These are phyloP conservation scores for Penicillium concentricum DNA, from an alignment of 2,329 filamentous ascomycete species.

Conservation along the genomic window DNA sequence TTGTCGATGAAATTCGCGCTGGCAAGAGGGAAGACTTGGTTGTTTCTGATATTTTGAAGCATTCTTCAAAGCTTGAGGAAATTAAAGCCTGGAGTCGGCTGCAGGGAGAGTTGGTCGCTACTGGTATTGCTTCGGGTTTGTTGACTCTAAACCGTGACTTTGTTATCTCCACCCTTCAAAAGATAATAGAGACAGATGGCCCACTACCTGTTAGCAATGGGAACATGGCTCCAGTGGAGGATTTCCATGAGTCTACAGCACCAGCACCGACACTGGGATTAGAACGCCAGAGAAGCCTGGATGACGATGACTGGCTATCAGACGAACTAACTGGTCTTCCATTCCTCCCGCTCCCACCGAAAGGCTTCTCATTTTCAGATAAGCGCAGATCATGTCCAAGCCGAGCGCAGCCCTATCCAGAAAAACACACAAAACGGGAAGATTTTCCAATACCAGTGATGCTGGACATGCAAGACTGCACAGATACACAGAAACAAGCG, in stretches of 20 bases:
- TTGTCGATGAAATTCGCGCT: slow-evolving; percentile 10
- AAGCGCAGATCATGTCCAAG: not conserved
- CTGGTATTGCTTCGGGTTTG: slow-evolving; percentile 10
- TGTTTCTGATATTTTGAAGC: slow-evolving; percentile 5
- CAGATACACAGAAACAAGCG: slow-evolving; percentile 6
- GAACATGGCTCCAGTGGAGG: not conserved
- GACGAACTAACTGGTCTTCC: not conserved
- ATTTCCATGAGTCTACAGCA: not conserved
- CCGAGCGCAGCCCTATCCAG: not conserved
- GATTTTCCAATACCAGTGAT: slow-evolving; percentile 15
- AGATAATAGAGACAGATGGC: slow-evolving; percentile 4
- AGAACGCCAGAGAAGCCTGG: not conserved
- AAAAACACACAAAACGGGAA: slow-evolving; percentile 2
- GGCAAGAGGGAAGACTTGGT: slow-evolving; percentile 2
- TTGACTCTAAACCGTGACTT: slow-evolving; percentile 10
- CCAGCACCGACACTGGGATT: not conserved
- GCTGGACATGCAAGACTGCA: slow-evolving; percentile 2
- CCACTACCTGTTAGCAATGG: not conserved
- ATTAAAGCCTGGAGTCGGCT: slow-evolving; percentile 11
- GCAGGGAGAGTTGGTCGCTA: slow-evolving; percentile 6
- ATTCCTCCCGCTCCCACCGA: not conserved
- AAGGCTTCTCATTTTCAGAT: not conserved
- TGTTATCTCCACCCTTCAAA: slow-evolving; percentile 12
- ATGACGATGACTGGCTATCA: not conserved
- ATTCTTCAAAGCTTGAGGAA: not conserved